Base-by-base conservation (phyloP, 75 land plant species). In the Chamaecyparis obtusa region DNA sequence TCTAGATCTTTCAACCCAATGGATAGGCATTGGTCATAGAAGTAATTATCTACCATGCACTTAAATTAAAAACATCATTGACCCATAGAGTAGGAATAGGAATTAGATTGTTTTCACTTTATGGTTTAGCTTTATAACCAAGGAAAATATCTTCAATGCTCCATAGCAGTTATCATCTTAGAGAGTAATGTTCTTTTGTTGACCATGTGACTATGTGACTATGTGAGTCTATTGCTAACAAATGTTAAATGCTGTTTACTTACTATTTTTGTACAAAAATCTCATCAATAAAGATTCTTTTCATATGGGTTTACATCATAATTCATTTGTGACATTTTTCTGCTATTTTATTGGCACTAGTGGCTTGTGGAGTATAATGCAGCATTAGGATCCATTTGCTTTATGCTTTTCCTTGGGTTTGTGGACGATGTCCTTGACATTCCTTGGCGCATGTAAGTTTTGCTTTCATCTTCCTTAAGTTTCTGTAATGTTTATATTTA, bases 311-410 rank as follows among this genome's bases (percentile, higher is more conserved):
- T 39, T 85, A n/a, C 19, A 33, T 17, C 24, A 85, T 69, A 16
- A 11, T 85, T 33, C 80, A 36, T 37, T 78, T 9, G 30, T 78
- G 71, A 46, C 37, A 51, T 60, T 49, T 33, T 51, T 46, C 30
- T 83, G 64, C 33, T 39, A 48, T 35, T 35, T 86, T n/a, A 55
- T 85, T 43, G 19, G 60, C 90, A 91, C 69, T 92, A 97, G 99
- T 97, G 99, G 99, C 96, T 97, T 75, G 94, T 95, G 80, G 98
- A 97, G 92, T 97, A 96, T 87, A 96, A 96, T 92, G 99, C 99
- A 83, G 99, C 99, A 85, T 88, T 97, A 41, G 96, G 96, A 86
- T 95, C 94, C 67, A 93, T 97, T 72, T 94, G 96, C 88, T 97
- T 97, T 91, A 97, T 97, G 98, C 89, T 90, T 81, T 91, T 97